These are phyloP conservation scores for Leccinum pachyderme DNA, from an alignment of 1,284 basidiomycete species.

Conservation along the genomic window DNA sequence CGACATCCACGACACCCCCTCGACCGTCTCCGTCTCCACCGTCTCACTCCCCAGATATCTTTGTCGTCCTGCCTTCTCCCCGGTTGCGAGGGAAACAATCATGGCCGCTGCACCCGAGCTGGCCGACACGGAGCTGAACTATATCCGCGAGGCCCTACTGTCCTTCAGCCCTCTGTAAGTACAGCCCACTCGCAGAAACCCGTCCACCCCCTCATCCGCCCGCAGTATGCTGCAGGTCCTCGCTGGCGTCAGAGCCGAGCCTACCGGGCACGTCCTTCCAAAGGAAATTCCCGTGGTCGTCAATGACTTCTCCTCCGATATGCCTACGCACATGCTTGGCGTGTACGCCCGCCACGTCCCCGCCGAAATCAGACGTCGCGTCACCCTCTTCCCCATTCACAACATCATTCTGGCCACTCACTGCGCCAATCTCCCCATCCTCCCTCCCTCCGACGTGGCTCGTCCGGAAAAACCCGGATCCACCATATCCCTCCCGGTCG, in stretches of 20 bases:
- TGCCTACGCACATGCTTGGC: conserved; percentile 57
- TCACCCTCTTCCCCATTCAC: conserved; percentile 55
- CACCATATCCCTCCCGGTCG: conserved; percentile 42
- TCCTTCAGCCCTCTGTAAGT: conserved; percentile 32
- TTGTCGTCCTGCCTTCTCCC: conserved; percentile 18
- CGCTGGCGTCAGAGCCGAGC: conserved; percentile 26
- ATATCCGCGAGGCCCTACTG: conserved; percentile 30
- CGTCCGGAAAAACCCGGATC: conserved; percentile 18
- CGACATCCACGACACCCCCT: conserved; percentile 4
- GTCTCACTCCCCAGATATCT: conserved; percentile 26
- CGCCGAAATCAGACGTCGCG: conserved; percentile 30
- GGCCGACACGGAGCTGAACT: conserved; percentile 19
- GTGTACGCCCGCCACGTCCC: conserved; percentile 38
- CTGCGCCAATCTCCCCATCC: conserved; percentile 50
- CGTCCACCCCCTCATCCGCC: conserved; percentile 11
- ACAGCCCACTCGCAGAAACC: too few relatives aligned
- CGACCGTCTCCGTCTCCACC: conserved; percentile 5
- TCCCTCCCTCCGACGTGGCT: conserved; percentile 29
- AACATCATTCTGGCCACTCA: conserved; percentile 53
- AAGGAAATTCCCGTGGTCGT: conserved; percentile 26
- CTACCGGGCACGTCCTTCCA: conserved; percentile 26
- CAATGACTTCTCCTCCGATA: conserved; percentile 34
- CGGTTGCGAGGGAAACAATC: conserved; percentile 17
- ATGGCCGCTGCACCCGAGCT: conserved; percentile 26
- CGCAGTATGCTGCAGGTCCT: conserved; percentile 33